phyloP scores from a whole-genome alignment of 345 rosid genomes.

The Limnanthes douglasii region DNA sequence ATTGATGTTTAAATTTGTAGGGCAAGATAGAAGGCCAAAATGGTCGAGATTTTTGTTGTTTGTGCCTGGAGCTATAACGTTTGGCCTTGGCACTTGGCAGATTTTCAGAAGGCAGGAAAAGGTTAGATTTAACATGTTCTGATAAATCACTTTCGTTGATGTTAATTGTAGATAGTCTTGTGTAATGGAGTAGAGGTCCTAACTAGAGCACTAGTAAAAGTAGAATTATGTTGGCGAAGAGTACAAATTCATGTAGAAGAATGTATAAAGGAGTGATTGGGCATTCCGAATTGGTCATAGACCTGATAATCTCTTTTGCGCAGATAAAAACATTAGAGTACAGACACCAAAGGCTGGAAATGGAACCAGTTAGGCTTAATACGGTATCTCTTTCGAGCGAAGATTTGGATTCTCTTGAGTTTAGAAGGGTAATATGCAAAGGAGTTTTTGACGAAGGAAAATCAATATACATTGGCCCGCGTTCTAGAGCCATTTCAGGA shows the following conservation, averaged over 20 bases:
- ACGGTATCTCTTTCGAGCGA: conserved; percentile 25
- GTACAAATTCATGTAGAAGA: too few relatives aligned
- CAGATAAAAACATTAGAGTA: conserved; percentile 73
- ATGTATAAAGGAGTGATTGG: too few relatives aligned
- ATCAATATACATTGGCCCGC: conserved; percentile 78
- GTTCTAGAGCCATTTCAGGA: conserved; percentile 88
- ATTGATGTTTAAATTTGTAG: conserved; percentile 10
- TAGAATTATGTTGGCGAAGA: too few relatives aligned
- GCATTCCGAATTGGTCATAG: too few relatives aligned
- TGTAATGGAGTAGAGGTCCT: too few relatives aligned
- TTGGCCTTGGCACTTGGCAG: conserved; percentile 99
- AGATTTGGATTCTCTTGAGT: conserved; percentile 42
- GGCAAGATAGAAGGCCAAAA: conserved; percentile 20
- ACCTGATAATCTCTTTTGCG: too few relatives aligned
- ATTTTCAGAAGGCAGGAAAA: conserved; percentile 83
- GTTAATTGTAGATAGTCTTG: too few relatives aligned
- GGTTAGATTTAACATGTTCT: too few relatives aligned
- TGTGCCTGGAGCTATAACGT: conserved; percentile 78
- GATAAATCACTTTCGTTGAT: too few relatives aligned
- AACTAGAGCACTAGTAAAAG: too few relatives aligned
- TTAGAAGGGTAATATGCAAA: conserved; percentile 53
- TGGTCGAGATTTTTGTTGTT: conserved; percentile 67
- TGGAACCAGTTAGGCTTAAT: conserved; percentile 61
- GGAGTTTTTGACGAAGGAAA: conserved; percentile 59
- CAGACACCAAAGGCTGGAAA: conserved; percentile 42